phyloP scores from a whole-genome alignment of 2,329 filamentous ascomycete species.

The Microsporum audouinii region DNA sequence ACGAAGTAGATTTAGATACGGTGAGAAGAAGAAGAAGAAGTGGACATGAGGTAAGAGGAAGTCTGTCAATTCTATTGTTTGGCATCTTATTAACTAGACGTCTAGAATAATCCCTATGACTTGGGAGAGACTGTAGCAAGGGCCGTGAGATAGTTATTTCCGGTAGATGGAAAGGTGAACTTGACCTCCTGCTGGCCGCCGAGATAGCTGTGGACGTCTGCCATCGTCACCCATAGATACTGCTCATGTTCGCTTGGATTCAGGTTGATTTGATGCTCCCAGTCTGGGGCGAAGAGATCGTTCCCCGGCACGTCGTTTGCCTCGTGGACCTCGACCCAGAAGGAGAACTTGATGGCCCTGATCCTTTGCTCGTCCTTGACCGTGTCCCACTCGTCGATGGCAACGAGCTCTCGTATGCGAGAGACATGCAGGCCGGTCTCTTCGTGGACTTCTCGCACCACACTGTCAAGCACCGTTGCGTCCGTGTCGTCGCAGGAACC shows the following conservation, averaged over 20 bases:
- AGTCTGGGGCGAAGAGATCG: neutral
- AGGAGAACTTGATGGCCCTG: neutral
- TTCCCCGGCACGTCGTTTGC: neutral
- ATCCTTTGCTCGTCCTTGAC: neutral
- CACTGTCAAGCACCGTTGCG: slow-evolving; percentile 1
- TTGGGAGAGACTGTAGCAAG: neutral
- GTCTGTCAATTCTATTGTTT: too few species aligned
- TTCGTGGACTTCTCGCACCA: slow-evolving; percentile 2
- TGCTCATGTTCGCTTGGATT: neutral
- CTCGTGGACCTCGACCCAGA: slow-evolving; percentile 3
- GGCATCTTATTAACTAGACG: neutral
- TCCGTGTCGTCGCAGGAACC: slow-evolving; percentile 6
- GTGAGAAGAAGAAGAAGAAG: too few species aligned
- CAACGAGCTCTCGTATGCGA: neutral
- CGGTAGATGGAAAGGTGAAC: neutral
- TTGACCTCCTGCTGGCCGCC: neutral
- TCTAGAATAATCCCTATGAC: neutral
- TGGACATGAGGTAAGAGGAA: too few species aligned
- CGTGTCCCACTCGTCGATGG: neutral
- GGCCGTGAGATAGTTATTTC: neutral
- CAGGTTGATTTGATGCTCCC: neutral
- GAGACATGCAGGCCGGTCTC: slow-evolving; percentile 7
- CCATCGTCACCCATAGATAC: slow-evolving; percentile 5
- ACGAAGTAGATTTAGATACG: too few species aligned
- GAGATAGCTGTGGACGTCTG: neutral